Base-by-base conservation (phyloP, 257 asterid species). In the Scutellaria minor region DNA sequence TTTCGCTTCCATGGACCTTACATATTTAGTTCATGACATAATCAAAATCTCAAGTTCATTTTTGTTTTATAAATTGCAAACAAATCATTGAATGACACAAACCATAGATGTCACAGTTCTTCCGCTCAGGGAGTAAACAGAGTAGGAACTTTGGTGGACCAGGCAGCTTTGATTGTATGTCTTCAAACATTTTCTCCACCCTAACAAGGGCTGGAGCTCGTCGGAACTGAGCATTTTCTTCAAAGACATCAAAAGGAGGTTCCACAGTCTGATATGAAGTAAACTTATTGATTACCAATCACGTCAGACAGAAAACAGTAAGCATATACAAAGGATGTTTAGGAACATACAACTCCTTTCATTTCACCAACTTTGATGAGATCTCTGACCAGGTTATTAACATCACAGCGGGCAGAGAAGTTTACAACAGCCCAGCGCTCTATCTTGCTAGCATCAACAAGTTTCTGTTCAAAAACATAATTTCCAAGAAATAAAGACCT, bases 1-100 rank as follows among this genome's bases (percentile, higher is more conserved):
- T 87, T 94, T 22, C 89, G 85, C 78, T 94, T 94, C 99, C 99
- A 94, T 1, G 99, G 99, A 51, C 97, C 99, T 94, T 48, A n/a
- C 39, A 72, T 46, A 46, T 64, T 39, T 7, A 73, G 68, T 48
- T 7, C 31, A 70, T 24, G 22, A 73, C 15, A 64, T 42, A 64
- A 51, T 53, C 41, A 72, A 9, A 22, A 31, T 5, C 10, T 6
- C 3, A 60, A 13, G 6, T 12, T n/a, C 7, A 52, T 46, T 58
- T 9, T 37, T 10, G 3, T 53, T 18, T 15, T 0, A 64, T 41
- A 3, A 44, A 12, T 64, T 9, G 59, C 18, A 24, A 18, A 24
- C 52, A 37, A 41, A 79, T 63, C 35, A 67, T 4, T 35, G 10
- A 50, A 68, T 39, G 40, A 41, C 31, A 77, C 89, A 6, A 62